phyloP scores from a whole-genome alignment of 2,329 filamentous ascomycete genomes.

The Fusarium sp. region DNA sequence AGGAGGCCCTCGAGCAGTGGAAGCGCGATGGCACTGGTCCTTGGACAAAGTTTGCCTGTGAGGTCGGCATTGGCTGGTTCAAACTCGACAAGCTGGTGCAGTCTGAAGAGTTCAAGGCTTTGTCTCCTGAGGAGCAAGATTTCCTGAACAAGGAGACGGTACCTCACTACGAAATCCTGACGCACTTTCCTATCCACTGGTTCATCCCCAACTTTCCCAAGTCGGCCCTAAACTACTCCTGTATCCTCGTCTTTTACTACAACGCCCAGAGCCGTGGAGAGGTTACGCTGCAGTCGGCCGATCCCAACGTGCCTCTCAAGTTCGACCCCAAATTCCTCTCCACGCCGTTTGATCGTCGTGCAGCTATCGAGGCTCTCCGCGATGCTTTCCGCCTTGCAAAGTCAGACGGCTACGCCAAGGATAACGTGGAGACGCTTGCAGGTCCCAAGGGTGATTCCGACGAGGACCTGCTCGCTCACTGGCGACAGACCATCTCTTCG shows the following conservation, averaged over 20 bases:
- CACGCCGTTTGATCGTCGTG: constrained; percentile 66
- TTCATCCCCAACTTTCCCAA: constrained; percentile 54
- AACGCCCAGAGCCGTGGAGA: constrained; percentile 66
- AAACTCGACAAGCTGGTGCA: constrained; percentile 55
- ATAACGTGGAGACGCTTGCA: constrained; percentile 55
- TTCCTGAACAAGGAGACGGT: constrained; percentile 63
- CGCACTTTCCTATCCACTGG: constrained; percentile 59
- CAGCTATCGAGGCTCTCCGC: constrained; percentile 61
- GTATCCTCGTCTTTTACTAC: constrained; percentile 60
- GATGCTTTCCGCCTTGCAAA: constrained; percentile 56
- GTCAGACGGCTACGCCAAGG: constrained; percentile 56
- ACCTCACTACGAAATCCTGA: constrained; percentile 68
- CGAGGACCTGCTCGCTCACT: constrained; percentile 63
- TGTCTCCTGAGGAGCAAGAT: constrained; percentile 57
- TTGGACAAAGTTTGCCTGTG: constrained; percentile 55
- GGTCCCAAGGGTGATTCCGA: constrained; percentile 62
- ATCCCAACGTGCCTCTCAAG: constrained; percentile 62
- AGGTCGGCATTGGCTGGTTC: constrained; percentile 57
- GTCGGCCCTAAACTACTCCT: constrained; percentile 55
- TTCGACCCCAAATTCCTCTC: constrained; percentile 66
- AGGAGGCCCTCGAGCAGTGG: constrained; percentile 62
- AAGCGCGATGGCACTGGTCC: constrained; percentile 55
- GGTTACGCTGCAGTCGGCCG: constrained; percentile 63
- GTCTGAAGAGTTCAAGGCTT: constrained; percentile 61
- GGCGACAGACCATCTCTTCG: constrained; percentile 56